Evolutionary conservation across 2,329 filamentous ascomycete species (phyloP), one percentile per base, ranked within the genome.

Genomic region (Colletotrichum gigasporum): DNA sequence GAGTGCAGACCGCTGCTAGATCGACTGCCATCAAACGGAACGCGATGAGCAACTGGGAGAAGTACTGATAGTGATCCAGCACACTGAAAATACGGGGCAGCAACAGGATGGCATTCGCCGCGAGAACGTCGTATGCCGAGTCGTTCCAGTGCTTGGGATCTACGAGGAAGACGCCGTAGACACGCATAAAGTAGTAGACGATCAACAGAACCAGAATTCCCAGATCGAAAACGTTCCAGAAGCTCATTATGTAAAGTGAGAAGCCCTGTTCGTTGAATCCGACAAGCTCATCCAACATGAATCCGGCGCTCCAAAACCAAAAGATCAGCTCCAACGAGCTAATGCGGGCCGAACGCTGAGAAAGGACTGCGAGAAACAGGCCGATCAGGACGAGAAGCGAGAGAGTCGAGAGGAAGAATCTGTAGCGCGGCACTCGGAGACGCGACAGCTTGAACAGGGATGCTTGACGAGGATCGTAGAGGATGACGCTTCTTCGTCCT

Each of bases 241-340:
- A 96, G 75, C 93, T 97, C 89, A 97, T 95, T 72, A 97, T 93
- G 78, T 97, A 98, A 28, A 98, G 86, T 35, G 94, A 94, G 75
- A 97, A 97, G 3, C 95, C 95, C 78, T 97, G 94, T 76, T 98
- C 95, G 69, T 94, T 97, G 82, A 97, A 97, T 10, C 94, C 94
- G 16, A 97, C 94, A 20, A 98, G 86, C 78, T 97, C 95, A 72
- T 97, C 95, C 30, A 97, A 87, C 93, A 97, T 97, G 77, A 96
- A 97, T 1, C 95, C 95, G 24, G 93, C 93, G 73, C 93, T 97
- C 94, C 95, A 98, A 76, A 97, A 93, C 95, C 95, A 98, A 78
- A 98, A 97, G 11, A 97, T 76, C 14, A 97, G 82, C 75, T 98
- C 95, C 9, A 97, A 81, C 0, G 87, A 87, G 1, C 93, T 97